Percentiles rank a stretch among this genome's conserved stretches.
These are phyloP conservation scores for Irpex sp. DNA, from an alignment of 1,284 basidiomycete species.

Conservation along the genomic window DNA sequence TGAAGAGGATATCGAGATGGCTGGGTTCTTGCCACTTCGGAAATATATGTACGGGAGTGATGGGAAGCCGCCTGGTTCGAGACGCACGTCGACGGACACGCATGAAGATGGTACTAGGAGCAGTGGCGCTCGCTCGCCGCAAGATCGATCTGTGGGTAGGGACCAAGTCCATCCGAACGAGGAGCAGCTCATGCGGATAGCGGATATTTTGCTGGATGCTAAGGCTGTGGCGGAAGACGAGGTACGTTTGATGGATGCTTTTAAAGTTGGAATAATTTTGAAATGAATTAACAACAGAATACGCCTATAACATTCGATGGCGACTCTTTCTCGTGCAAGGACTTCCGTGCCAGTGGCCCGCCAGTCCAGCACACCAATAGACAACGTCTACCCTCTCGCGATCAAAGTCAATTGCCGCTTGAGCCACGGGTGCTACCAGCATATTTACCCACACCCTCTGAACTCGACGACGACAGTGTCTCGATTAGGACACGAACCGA, in stretches of 20 bases:
- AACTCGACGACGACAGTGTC: constrained; percentile 54
- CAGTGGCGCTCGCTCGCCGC: neutral
- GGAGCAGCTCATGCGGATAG: constrained; percentile 91
- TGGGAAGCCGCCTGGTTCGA: constrained; percentile 18
- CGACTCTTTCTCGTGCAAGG: constrained; percentile 3
- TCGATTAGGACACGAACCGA: constrained; percentile 68
- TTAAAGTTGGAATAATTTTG: neutral
- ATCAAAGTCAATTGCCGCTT: neutral
- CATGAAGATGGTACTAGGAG: constrained; percentile 5
- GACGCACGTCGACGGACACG: constrained; percentile 15
- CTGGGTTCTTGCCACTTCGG: constrained; percentile 83
- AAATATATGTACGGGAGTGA: constrained; percentile 40
- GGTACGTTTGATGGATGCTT: constrained; percentile 34
- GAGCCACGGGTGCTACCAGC: constrained; percentile 7
- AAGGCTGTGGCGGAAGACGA: constrained; percentile 55
- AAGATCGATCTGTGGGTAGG: constrained; percentile 17
- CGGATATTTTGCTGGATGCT: constrained; percentile 81
- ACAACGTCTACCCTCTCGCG: neutral
- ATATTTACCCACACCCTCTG: constrained; percentile 18
- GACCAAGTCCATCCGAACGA: constrained; percentile 88
- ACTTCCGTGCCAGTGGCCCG: neutral
- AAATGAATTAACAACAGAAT: constrained; percentile 21
- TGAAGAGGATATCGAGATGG: constrained; percentile 91
- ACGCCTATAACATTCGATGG: constrained; percentile 39
- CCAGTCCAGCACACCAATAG: neutral